Evolutionary conservation across 176 grass and related monocot species (phyloP), one percentile per base, ranked within the genome.

Genomic region (Melocanna baccifera): DNA sequence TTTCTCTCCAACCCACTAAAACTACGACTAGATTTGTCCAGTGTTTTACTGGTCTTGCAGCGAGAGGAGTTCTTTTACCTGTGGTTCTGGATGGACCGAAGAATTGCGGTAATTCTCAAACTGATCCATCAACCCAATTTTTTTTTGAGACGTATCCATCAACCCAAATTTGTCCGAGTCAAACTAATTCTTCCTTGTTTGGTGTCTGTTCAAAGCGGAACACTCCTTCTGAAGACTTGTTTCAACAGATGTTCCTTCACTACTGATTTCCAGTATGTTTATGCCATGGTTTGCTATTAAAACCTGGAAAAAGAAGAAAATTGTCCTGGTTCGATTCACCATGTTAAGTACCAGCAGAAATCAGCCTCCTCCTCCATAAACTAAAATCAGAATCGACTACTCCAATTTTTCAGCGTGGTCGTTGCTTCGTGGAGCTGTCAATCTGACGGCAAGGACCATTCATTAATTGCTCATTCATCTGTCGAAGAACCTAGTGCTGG

Each of bases 1-100:
- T 37, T 67, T 30, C 29, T 67, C 29, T 82, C 78, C 78, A 71
- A 71, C 88, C 88, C 83, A 82, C 78, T 86, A 46, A 83, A 32
- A 79, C 16, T 32, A 71, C 39, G 66, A 72, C 80, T 59, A 43
- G 6, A 64, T 46, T 66, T 43, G 48, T 75, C 59, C 7, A 58
- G 36, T 23, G 25, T 71, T 81, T 61, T 48, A 26, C 29, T 64
- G 9, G 42, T 29, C 16, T 14, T 45, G 71, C 22, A 39, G 15
- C 9, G 8, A n/a, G 10, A 30, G n/a, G 9, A 14, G 64, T 63
- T 73, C 29, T 29, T 74, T 50, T 83, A 51, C 8, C 18, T 43
- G 32, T 79, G 41, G 14, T 16, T 79, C 13, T 78, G 19, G 76
- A 58, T 52, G 67, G 14, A 34, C 26, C 64, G 3, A 59, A 67